Evolutionary conservation across 1,139 yeast species (phyloP), one percentile per base, ranked within the genome.

Genomic region (Geotrichum bryndzae): DNA sequence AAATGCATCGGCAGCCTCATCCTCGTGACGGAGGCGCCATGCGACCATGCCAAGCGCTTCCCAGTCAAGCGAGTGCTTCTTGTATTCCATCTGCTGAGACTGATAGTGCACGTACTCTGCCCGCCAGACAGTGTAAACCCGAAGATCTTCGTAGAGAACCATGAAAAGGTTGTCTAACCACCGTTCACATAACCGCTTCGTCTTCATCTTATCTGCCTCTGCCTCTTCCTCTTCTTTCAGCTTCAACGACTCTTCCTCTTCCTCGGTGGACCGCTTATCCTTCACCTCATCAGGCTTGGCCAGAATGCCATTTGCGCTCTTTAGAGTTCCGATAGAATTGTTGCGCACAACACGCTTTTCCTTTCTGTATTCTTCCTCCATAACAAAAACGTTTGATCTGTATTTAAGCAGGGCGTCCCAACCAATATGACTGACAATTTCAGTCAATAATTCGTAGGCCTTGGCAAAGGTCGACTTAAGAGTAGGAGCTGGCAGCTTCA

Each of bases 141-240:
- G 82, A 68, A 94, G 80, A 72, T 94, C 98, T 68, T 91, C 97
- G 72, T 90, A 94, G 59, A 94, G 78, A 45, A 90, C 85, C 81
- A 91, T 82, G 72, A 94, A 92, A 65, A 94, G 78, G 67, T 90
- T 87, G 73, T 94, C 99, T 62, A 94, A 80, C 97, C 99, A 92
- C 68, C 96, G 82, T 74, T 94, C 99, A 76, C 98, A 92, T 63
- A 94, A 80, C 63, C 98, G 80, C 71, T 94, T 94, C 68, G 82
- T 80, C 66, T 83, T 84, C 70, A 90, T 66, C 27, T 67, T 68
- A 31, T 66, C 66, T 22, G 59, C 61, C 10, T 57, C 59, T 27
- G 29, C 55, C 48, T 38, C 63, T 51, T 53, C 58, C n/a, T 46
- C 56, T 15, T 35, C 57, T 3, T 51, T 48, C 41, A 10, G 25